Evolutionary conservation across 345 rosid genomes (phyloP), one percentile per base, ranked within the genome.

Genomic region (Hibiscus syriacus): DNA sequence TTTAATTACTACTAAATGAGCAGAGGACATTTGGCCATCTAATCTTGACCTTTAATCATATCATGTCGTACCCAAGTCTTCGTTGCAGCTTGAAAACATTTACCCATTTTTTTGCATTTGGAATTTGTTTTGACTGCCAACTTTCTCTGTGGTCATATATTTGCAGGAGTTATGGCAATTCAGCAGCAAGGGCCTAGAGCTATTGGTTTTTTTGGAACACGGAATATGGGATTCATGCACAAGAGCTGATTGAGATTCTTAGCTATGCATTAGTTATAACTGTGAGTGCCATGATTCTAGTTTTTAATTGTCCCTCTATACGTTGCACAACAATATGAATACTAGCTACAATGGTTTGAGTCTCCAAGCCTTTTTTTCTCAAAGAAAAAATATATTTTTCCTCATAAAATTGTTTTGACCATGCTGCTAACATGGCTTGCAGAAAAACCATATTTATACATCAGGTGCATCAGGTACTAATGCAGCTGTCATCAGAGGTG

Each of bases 211-310:
- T 93, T 93, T 70, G 99, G 99, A 38, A 90, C 99, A 2, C 75
- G 97, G 69, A 93, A 93, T 68, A 93, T 93, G 99, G 99, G 97
- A 57, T 93, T 93, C 83, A 85, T 93, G 97, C 99, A 94, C 81
- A 94, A 78, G 88, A 94, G 55, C 92, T 90, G 68, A 94, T 94
- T 48, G 99, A 94, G 84, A 94, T 94, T 63, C 99, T 94, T 72
- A 94, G 99, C 82, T 94, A 94, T 81, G 99, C 99, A 55, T 78
- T 94, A 85, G 99, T 94, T 79, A 91, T 94, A 74, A 94, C 99
- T 0, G 99, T 94, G 82, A 80, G 97, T 71, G 57, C 67, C 45
- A 22, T 64, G 71, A 52, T 73, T 50, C n/a, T 53, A 52, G 56
- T 57, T 39, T 19, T 19, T 32, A 23, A 19, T 66, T 45, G 4